These are phyloP conservation scores for Echeveria elegans DNA, from an alignment of 164 flowering plant species.

Conservation along the genomic window DNA sequence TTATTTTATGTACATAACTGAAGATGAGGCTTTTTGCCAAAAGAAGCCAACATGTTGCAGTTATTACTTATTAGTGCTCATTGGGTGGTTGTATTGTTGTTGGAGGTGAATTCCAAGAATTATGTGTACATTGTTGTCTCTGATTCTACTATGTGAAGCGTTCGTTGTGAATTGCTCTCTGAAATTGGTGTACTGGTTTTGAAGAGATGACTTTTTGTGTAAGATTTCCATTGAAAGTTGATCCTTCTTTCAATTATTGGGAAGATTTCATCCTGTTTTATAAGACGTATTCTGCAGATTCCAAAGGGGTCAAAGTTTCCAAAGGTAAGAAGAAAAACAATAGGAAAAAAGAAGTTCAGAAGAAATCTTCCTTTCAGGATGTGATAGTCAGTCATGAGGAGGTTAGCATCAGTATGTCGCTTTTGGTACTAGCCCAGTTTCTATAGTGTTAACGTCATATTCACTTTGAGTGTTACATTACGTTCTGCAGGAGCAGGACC, in stretches of 20 bases:
- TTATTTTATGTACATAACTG: no score
- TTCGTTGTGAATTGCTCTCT: not conserved
- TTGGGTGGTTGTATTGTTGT: not conserved
- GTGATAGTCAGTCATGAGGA: conserved; percentile 21
- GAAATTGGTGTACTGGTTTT: not conserved
- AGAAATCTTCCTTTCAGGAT: conserved; percentile 31
- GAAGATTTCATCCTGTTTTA: not conserved
- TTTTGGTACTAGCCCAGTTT: not conserved
- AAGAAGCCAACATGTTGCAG: no score
- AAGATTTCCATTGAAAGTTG: not conserved
- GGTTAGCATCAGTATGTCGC: conserved; percentile 18
- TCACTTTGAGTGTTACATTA: not conserved
- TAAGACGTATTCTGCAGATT: conserved; percentile 16
- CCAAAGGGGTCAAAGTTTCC: conserved; percentile 37
- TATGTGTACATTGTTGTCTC: not conserved
- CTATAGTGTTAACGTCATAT: not conserved
- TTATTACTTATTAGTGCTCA: no score
- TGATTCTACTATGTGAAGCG: not conserved
- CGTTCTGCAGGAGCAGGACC: not conserved
- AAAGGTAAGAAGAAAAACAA: conserved; percentile 78
- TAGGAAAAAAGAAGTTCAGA: conserved; percentile 61
- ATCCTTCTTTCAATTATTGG: not conserved
- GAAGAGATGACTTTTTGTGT: not conserved
- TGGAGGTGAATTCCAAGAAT: not conserved
- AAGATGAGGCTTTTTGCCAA: no score